Evolutionary conservation across 352 stramenopile genomes (phyloP).

Genomic region (Pythium plurisporium): DNA sequence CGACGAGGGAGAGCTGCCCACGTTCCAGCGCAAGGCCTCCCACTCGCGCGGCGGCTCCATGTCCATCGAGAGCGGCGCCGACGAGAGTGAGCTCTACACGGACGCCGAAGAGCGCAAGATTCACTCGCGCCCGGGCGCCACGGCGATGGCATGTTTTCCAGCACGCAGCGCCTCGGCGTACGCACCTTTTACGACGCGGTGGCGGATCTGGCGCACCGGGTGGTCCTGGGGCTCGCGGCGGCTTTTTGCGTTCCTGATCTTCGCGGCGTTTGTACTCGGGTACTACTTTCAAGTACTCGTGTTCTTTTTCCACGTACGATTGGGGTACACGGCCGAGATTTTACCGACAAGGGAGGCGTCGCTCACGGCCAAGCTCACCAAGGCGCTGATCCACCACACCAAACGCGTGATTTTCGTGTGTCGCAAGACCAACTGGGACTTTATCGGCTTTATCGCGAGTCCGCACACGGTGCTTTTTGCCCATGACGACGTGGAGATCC

Average conservation of each 20-base stretch:
- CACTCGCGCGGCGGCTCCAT: conserved; percentile 19
- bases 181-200: neutral
- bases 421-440: conserved; percentile 78
- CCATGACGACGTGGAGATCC: conserved; percentile 58
- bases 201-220: neutral
- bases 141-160: conserved; percentile 6
- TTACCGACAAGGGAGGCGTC: conserved; percentile 38
- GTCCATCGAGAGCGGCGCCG: conserved; percentile 20
- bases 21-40: conserved; percentile 22
- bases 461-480: conserved; percentile 66
- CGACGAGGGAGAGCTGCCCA: conserved; percentile 20
- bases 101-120: conserved; percentile 20
- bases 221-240: conserved; percentile 17
- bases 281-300: conserved; percentile 68
- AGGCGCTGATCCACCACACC: conserved; percentile 46
- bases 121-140: conserved; percentile 6
- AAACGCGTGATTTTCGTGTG: conserved; percentile 67
- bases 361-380: conserved; percentile 42
- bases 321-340: conserved; percentile 52
- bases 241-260: conserved; percentile 11
- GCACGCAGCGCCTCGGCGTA: neutral
- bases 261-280: conserved; percentile 39
- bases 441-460: conserved; percentile 56
- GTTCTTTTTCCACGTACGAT: conserved; percentile 61
- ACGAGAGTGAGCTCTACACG: conserved; percentile 17